These are phyloP conservation scores for Trichosanthes cucumerina DNA, from an alignment of 306 rosid genomes.

Conservation along the genomic window DNA sequence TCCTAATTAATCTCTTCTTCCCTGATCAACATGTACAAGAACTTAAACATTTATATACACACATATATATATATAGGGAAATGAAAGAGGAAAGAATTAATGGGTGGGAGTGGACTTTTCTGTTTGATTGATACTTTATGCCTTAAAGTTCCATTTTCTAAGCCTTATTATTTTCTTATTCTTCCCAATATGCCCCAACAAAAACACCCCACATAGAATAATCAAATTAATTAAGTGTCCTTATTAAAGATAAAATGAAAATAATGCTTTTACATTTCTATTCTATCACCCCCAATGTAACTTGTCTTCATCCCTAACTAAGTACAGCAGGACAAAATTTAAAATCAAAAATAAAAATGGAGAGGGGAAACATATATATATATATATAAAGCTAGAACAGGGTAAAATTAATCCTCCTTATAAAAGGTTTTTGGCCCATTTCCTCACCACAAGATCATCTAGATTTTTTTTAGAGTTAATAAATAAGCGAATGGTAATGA, in stretches of 20 bases:
- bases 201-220: not conserved
- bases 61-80: not conserved
- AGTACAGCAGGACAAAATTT: no score
- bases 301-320: not conserved
- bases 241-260: not conserved
- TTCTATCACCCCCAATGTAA: not conserved
- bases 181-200: not conserved
- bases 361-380: no score
- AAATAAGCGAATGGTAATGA: no score
- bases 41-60: not conserved
- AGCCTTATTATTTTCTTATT: not conserved
- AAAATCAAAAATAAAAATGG: no score
- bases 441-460: no score
- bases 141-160: not conserved
- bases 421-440: no score
- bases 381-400: no score
- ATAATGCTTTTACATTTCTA: not conserved
- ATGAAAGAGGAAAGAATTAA: not conserved
- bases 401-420: no score
- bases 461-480: no score
- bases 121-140: not conserved
- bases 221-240: not conserved
- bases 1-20: not conserved
- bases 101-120: slow-evolving; percentile 1
- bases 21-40: not conserved